Percentiles rank a stretch among this genome's conserved stretches.
These are phyloP conservation scores for Saccharum spontaneum DNA, from an alignment of 176 grass and related monocot genomes.

Conservation along the genomic window DNA sequence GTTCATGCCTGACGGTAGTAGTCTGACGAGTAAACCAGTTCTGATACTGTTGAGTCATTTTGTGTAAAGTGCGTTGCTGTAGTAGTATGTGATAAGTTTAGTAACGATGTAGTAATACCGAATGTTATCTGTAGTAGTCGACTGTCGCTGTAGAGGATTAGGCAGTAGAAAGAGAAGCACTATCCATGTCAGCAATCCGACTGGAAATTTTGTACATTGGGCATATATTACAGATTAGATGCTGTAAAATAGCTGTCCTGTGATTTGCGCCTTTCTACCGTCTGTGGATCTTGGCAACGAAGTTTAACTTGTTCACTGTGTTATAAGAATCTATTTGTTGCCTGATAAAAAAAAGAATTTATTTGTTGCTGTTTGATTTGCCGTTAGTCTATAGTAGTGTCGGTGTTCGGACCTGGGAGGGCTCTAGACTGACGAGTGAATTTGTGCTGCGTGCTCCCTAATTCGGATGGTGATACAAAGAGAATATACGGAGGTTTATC, in stretches of 20 bases:
- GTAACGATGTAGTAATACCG: conserved; percentile 13
- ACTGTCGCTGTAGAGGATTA: neutral
- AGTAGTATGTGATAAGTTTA: conserved; percentile 1
- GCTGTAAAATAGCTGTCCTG: conserved; percentile 44
- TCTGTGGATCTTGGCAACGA: neutral
- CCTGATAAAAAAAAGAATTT: no score
- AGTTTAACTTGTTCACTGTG: neutral
- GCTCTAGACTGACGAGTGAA: no score
- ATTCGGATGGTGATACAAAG: no score
- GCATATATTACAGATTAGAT: conserved; percentile 35
- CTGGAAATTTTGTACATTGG: conserved; percentile 41
- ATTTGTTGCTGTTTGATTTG: neutral
- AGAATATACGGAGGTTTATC: no score
- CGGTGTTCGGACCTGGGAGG: no score
- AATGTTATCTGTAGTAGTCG: conserved; percentile 13
- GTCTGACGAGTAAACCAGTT: conserved; percentile 36
- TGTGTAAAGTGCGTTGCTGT: conserved; percentile 17
- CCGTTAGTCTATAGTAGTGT: neutral
- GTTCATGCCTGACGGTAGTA: neutral
- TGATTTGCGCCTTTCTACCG: conserved; percentile 32
- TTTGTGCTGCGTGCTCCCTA: no score
- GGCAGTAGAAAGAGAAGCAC: conserved; percentile 18
- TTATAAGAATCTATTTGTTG: neutral
- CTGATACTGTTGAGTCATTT: conserved; percentile 7
- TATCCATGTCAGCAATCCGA: conserved; percentile 33